Percentiles rank a stretch among this genome's conserved stretches.
These are phyloP conservation scores for Dichotomocladium elegans DNA, from an alignment of 371 early-diverging fungal species.

Conservation along the genomic window DNA sequence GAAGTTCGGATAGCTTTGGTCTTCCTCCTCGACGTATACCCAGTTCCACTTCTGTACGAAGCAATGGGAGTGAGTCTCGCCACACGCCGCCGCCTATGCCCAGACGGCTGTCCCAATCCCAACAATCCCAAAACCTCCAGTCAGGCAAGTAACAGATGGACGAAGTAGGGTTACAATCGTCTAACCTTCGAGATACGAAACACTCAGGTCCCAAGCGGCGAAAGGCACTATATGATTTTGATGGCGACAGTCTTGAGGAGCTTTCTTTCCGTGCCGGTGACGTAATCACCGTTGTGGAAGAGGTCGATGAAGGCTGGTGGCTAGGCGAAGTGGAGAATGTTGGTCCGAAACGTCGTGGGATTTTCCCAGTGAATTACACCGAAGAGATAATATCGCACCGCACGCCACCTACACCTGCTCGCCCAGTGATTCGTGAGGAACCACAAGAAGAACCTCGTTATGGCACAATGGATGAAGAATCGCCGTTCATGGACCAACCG, in stretches of 20 bases:
- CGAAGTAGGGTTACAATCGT: too few relatives aligned
- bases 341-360: constrained; percentile 48
- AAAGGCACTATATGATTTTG: constrained; percentile 65
- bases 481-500: neutral
- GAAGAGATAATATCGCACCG: constrained; percentile 23
- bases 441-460: constrained; percentile 4
- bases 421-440: constrained; percentile 13
- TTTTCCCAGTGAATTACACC: constrained; percentile 86
- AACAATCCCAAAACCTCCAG: too few relatives aligned
- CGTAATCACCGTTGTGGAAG: constrained; percentile 67
- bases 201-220: constrained; percentile 29
- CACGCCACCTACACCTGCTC: constrained; percentile 9
- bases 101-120: neutral
- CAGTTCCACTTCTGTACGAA: constrained; percentile 15
- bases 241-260: constrained; percentile 64
- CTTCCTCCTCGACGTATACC: constrained; percentile 14
- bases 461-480: neutral
- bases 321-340: constrained; percentile 62
- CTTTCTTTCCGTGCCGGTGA: constrained; percentile 68
- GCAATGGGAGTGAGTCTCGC: constrained; percentile 4
- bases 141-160: too few relatives aligned
- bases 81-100: constrained; percentile 8
- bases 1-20: constrained; percentile 11
- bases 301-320: constrained; percentile 89
- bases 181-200: too few relatives aligned